Evolutionary conservation across 2,329 filamentous ascomycete species (phyloP).

Genomic region (Aspergillus sp.): DNA sequence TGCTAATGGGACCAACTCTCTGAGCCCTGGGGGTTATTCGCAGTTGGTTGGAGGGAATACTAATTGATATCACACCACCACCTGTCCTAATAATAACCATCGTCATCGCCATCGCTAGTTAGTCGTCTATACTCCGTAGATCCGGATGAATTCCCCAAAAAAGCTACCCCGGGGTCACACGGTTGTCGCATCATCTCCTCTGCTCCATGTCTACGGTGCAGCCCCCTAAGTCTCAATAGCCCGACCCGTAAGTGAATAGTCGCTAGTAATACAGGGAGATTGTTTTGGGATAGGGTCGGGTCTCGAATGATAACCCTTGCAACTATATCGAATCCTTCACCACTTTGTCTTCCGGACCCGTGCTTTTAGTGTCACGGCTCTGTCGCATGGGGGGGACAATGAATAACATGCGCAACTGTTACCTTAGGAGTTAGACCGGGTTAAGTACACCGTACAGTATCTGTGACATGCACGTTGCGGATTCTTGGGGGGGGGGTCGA

Average conservation of each 20-base stretch:
- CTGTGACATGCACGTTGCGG: constrained; percentile 12
- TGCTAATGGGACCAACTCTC: not conserved
- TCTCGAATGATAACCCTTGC: not conserved
- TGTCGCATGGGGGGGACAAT: not conserved
- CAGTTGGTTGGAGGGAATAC: not conserved
- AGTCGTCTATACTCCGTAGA: not conserved
- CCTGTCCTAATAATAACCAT: not conserved
- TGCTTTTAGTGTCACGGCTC: not conserved
- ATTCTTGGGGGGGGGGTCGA: constrained; percentile 1
- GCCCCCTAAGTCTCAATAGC: too few species aligned
- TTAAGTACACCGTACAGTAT: not conserved
- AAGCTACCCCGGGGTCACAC: constrained; percentile 6
- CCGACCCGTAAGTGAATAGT: not conserved
- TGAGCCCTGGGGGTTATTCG: not conserved
- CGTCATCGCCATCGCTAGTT: not conserved
- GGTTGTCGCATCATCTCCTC: constrained; percentile 4
- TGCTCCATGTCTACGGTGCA: not conserved
- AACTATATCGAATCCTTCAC: not conserved
- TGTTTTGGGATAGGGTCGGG: not conserved
- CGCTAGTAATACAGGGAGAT: not conserved
- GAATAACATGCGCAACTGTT: not conserved
- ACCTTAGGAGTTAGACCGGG: not conserved
- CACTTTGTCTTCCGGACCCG: not conserved
- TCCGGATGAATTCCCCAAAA: constrained; percentile 13
- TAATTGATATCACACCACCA: constrained; percentile 4